Conservation (phyloP, 1,139 yeast genomes). For the Groenewaldozyma auringiensis region DNA sequence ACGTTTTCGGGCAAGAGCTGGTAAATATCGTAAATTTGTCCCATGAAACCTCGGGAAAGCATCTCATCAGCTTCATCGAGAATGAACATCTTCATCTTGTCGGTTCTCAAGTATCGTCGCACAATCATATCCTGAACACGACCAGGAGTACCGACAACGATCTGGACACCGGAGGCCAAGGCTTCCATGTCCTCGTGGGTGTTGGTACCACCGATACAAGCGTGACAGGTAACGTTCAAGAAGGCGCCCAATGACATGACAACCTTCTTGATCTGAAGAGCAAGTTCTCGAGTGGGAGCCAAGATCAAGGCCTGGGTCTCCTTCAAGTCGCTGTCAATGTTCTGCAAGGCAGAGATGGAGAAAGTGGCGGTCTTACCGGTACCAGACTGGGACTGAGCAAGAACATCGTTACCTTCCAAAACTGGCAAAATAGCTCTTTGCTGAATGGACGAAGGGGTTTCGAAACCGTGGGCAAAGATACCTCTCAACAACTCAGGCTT, state of each 20-base stretch:
- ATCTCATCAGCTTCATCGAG: slow-evolving; percentile 99
- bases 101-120: slow-evolving; percentile 84
- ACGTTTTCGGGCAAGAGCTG: slow-evolving; percentile 87
- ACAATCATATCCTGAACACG: slow-evolving; percentile 97
- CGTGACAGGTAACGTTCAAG: slow-evolving; percentile 91
- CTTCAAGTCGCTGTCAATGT: slow-evolving; percentile 50
- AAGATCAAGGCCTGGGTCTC: slow-evolving; percentile 75
- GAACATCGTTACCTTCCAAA: slow-evolving; percentile 92
- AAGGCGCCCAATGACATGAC: slow-evolving; percentile 89
- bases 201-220: slow-evolving; percentile 98
- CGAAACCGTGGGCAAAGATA: slow-evolving; percentile 97
- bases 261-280: slow-evolving; percentile 95
- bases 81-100: slow-evolving; percentile 90
- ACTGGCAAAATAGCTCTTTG: slow-evolving; percentile 97
- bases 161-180: slow-evolving; percentile 86
- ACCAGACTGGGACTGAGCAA: slow-evolving; percentile 99
- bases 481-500: slow-evolving; percentile 38
- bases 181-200: slow-evolving; percentile 88
- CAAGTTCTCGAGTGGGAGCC: slow-evolving; percentile 99
- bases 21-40: slow-evolving; percentile 96
- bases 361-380: slow-evolving; percentile 99
- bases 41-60: slow-evolving; percentile 95
- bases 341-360: slow-evolving; percentile 93
- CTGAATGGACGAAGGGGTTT: slow-evolving; percentile 95
- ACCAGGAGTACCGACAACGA: slow-evolving; percentile 99